Conservation (phyloP, 176 grass and related monocot species). For the Eragrostis curvula region DNA sequence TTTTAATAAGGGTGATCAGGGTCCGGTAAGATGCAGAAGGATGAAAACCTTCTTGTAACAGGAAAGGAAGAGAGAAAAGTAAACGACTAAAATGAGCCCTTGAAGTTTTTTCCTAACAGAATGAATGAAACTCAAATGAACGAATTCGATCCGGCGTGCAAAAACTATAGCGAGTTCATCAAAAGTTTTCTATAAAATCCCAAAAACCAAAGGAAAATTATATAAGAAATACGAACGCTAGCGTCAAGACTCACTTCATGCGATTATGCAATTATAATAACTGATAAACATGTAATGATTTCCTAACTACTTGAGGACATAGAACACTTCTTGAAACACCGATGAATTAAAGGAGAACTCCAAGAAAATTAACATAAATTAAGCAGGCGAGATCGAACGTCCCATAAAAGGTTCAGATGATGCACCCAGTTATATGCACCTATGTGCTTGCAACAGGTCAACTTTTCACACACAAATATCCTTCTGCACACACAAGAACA, state of each 20-base stretch:
- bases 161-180: neutral
- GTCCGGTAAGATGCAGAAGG: neutral
- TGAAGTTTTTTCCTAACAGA: neutral
- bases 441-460: too few species aligned
- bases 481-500: neutral
- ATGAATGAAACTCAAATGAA: neutral
- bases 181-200: neutral
- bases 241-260: constrained; percentile 5
- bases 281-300: neutral
- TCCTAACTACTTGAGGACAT: neutral
- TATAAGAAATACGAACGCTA: neutral
- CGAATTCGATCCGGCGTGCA: neutral
- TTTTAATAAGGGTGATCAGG: neutral
- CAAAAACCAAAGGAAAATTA: neutral
- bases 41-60: constrained; percentile 2
- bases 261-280: neutral
- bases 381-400: neutral
- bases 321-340: neutral
- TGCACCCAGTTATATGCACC: too few species aligned
- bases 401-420: too few species aligned
- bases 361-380: constrained; percentile 18
- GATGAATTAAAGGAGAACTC: neutral
- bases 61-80: neutral
- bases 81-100: neutral
- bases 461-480: neutral